These are phyloP conservation scores for Candida freyschussii DNA, from an alignment of 1,139 yeast genomes.

Conservation along the genomic window DNA sequence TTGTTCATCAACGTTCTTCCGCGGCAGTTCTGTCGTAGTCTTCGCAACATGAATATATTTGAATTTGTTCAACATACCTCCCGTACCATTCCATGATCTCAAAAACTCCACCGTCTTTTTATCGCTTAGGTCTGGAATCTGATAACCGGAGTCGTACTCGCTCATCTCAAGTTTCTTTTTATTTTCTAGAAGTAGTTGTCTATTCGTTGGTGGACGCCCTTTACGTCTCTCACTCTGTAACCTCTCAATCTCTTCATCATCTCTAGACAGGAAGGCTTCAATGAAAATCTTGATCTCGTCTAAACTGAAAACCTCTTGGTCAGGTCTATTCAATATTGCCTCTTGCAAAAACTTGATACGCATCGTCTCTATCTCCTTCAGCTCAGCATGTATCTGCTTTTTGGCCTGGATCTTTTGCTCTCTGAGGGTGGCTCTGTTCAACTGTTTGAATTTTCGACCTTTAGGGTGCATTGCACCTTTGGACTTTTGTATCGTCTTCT, in stretches of 20 bases:
- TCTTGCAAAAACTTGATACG: constrained; percentile 64
- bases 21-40: constrained; percentile 16
- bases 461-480: constrained; percentile 73
- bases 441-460: constrained; percentile 81
- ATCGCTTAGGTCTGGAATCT: constrained; percentile 68
- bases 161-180: constrained; percentile 55
- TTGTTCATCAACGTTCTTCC: constrained; percentile 9
- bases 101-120: constrained; percentile 53
- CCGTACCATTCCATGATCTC: constrained; percentile 74
- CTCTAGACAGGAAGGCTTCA: constrained; percentile 59
- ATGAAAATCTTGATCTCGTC: constrained; percentile 60
- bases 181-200: constrained; percentile 63
- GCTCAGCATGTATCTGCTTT: constrained; percentile 51
- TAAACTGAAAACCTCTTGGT: constrained; percentile 40
- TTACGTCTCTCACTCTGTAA: constrained; percentile 63
- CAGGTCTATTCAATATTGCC: constrained; percentile 43
- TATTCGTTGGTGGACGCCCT: constrained; percentile 77
- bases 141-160: constrained; percentile 65
- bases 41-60: constrained; percentile 34
- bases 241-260: constrained; percentile 63
- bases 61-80: constrained; percentile 71
- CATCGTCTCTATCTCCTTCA: constrained; percentile 51
- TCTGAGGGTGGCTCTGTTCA: constrained; percentile 81
- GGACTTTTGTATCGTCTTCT: constrained; percentile 54
- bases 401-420: constrained; percentile 62